Evolutionary conservation across 2,329 filamentous ascomycete species (phyloP).

Genomic region (Colletotrichum spaethianum): DNA sequence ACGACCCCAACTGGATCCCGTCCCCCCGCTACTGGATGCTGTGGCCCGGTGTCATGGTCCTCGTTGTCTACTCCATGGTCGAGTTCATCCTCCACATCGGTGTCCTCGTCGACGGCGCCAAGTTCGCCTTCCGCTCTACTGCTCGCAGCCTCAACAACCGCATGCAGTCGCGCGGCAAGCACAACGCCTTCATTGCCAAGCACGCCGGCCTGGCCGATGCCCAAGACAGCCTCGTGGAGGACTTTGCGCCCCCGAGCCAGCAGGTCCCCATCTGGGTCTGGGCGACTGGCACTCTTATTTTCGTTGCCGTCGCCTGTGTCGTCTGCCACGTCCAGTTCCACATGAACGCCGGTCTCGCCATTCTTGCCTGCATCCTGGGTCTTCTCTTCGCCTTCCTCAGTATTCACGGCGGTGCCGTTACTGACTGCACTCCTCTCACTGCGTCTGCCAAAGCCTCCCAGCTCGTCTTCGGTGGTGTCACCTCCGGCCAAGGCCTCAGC

Average conservation of each 20-base stretch:
- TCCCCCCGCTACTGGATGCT: constrained; percentile 60
- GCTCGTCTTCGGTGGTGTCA: constrained; percentile 77
- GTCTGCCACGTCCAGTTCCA: constrained; percentile 66
- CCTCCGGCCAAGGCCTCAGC: constrained; percentile 65
- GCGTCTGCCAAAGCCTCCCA: constrained; percentile 78
- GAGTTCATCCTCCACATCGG: constrained; percentile 58
- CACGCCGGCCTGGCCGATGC: constrained; percentile 54
- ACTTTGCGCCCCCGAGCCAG: constrained; percentile 58
- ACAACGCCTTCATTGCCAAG: constrained; percentile 51
- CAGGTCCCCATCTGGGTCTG: constrained; percentile 69
- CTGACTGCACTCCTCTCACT: constrained; percentile 73
- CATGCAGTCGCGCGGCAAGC: constrained; percentile 51
- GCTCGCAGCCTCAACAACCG: constrained; percentile 49
- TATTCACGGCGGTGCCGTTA: constrained; percentile 67
- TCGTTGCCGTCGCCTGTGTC: constrained; percentile 65
- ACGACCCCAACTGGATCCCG: constrained; percentile 47
- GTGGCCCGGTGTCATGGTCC: constrained; percentile 59
- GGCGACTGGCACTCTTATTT: constrained; percentile 59
- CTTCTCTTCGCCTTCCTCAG: constrained; percentile 72
- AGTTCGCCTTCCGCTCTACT: constrained; percentile 51
- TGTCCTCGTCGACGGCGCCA: constrained; percentile 53
- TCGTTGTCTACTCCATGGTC: constrained; percentile 57
- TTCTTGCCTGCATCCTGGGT: constrained; percentile 69
- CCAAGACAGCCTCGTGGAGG: constrained; percentile 51
- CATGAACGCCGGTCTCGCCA: constrained; percentile 69